Conservation (phyloP, 371 early-diverging fungal species). For the Syncephalastrum racemosum region DNA sequence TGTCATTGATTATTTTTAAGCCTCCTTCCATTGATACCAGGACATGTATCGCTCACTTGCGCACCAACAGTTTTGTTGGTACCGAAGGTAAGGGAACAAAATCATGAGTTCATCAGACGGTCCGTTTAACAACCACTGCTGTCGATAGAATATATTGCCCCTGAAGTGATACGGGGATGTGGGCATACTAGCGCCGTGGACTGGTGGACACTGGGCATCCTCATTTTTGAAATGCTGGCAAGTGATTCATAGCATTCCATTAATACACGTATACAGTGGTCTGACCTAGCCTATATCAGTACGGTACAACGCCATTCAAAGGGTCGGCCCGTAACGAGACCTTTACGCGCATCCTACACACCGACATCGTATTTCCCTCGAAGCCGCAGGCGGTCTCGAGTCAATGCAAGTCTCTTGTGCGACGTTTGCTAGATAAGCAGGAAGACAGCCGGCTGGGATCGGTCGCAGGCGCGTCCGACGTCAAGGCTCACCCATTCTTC, state of each 20-base stretch:
- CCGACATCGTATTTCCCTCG: conserved; percentile 12
- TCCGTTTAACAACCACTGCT: too few relatives aligned
- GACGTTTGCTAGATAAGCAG: conserved; percentile 81
- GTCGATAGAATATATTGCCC: conserved; percentile 87
- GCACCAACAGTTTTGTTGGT: conserved; percentile 96
- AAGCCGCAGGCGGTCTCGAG: conserved; percentile 24
- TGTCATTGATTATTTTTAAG: conserved; percentile 7
- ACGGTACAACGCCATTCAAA: conserved; percentile 92
- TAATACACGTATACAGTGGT: neutral
- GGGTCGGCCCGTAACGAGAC: conserved; percentile 84
- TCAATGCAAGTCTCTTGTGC: conserved; percentile 74
- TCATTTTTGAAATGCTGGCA: conserved; percentile 96
- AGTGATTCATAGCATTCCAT: conserved; percentile 10
- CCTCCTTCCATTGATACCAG: conserved; percentile 83
- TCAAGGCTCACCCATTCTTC: conserved; percentile 94
- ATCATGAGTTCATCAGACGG: too few relatives aligned
- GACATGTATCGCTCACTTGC: conserved; percentile 77
- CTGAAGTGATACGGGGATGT: conserved; percentile 87
- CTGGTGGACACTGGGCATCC: conserved; percentile 98
- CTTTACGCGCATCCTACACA: conserved; percentile 42
- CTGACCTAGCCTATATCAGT: conserved; percentile 24
- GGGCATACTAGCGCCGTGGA: conserved; percentile 96
- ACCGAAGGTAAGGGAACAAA: conserved; percentile 70
- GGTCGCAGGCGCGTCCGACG: conserved; percentile 89
- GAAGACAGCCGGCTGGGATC: conserved; percentile 85